A percentile compares a stretch with the other conserved stretches of the same genome.
Conservation (phyloP, 768 basidiomycete species). For the Obba rivulosa region DNA sequence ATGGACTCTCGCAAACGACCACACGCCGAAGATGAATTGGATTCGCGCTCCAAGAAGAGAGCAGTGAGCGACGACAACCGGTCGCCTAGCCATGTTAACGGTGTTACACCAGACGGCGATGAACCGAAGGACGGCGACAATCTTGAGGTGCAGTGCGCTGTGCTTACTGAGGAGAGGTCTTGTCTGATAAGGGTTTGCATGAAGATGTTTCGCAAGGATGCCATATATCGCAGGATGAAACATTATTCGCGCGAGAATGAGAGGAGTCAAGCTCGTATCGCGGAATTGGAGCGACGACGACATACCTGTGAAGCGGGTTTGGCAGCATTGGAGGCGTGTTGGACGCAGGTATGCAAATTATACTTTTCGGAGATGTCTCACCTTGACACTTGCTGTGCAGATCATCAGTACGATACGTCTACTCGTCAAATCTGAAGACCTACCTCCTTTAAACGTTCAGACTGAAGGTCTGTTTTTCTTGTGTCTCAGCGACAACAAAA, state of each 20-base stretch:
- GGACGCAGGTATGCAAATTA: slow-evolving; percentile 20
- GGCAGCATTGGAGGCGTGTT: slow-evolving; percentile 25
- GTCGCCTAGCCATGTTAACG: slow-evolving; percentile 21
- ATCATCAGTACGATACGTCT: slow-evolving; percentile 23
- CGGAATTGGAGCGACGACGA: slow-evolving; percentile 22
- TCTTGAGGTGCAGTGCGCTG: slow-evolving; percentile 19
- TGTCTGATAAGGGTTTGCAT: background rate
- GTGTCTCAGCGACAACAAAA: background rate
- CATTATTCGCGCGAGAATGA: slow-evolving; percentile 27
- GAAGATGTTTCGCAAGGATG: slow-evolving; percentile 26
- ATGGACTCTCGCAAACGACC: slow-evolving; percentile 25
- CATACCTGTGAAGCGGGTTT: slow-evolving; percentile 23
- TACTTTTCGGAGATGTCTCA: background rate
- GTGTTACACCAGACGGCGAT: slow-evolving; percentile 18
- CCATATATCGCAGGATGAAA: slow-evolving; percentile 27
- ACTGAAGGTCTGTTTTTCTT: slow-evolving; percentile 17
- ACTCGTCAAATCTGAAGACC: slow-evolving; percentile 21
- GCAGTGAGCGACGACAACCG: slow-evolving; percentile 18
- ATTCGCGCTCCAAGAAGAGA: slow-evolving; percentile 22
- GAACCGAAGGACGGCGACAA: slow-evolving; percentile 25
- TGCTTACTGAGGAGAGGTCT: background rate
- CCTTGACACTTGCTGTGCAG: slow-evolving; percentile 9
- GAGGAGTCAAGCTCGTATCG: slow-evolving; percentile 20
- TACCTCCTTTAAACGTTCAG: slow-evolving; percentile 17
- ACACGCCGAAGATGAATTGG: slow-evolving; percentile 20